Evolutionary conservation across 1,284 basidiomycete species (phyloP).

Genomic region (Puccinia novopanici): DNA sequence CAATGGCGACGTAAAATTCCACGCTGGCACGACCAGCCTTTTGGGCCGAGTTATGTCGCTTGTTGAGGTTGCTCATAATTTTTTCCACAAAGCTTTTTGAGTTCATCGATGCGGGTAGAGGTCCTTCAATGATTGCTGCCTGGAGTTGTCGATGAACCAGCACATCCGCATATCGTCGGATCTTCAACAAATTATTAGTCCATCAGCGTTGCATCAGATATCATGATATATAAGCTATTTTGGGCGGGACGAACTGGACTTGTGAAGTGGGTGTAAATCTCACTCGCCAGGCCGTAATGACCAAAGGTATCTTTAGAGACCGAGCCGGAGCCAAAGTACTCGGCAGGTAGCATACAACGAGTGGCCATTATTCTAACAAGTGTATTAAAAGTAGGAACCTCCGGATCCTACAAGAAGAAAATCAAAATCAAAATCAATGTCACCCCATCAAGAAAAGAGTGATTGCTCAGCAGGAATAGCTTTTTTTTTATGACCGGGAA

Average conservation of each 20-base stretch:
- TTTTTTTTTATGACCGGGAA: neutral
- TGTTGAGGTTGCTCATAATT: conserved; percentile 82
- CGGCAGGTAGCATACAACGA: conserved; percentile 94
- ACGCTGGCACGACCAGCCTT: conserved; percentile 94
- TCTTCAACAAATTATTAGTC: conserved; percentile 43
- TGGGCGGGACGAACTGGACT: conserved; percentile 13
- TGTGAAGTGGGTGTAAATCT: conserved; percentile 98
- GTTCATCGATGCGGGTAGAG: conserved; percentile 82
- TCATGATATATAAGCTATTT: neutral
- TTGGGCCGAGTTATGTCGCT: conserved; percentile 91
- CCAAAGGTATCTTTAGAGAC: conserved; percentile 89
- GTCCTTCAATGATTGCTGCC: conserved; percentile 80
- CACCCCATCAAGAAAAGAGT: neutral
- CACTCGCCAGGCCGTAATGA: conserved; percentile 93
- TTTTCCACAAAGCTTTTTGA: conserved; percentile 87
- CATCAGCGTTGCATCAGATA: neutral
- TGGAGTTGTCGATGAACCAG: conserved; percentile 90
- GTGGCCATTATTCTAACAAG: conserved; percentile 99
- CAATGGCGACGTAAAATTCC: conserved; percentile 94
- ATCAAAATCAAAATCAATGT: neutral
- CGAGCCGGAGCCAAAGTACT: conserved; percentile 95
- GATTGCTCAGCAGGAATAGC: neutral
- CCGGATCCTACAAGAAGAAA: conserved; percentile 66
- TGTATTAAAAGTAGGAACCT: conserved; percentile 88
- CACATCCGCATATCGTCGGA: conserved; percentile 68